Evolutionary conservation across 495 filamentous ascomycete genomes (phyloP), one percentile per base, ranked within the genome.

Genomic region (Parathielavia hyrcaniae): DNA sequence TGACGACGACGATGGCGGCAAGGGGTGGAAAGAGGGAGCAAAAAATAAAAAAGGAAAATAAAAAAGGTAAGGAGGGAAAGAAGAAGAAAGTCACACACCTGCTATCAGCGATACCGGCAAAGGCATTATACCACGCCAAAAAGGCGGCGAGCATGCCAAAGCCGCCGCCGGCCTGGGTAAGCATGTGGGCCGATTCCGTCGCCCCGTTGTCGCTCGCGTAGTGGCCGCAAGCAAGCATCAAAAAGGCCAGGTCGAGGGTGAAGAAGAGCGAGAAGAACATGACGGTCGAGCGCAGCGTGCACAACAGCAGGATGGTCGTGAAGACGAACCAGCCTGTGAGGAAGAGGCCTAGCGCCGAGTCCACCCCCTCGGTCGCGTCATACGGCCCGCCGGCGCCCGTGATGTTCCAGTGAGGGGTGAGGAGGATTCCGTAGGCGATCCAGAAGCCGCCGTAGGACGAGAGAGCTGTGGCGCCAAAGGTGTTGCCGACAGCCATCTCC

Each of bases 401-500:
- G 57, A 73, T 73, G 62, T 71, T 68, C 67, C 73, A 76, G 50
- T 62, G 49, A 1, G 90, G 89, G 30, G 92, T 96, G 64, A 96
- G 75, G 66, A 95, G 80, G 75, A 97, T 89, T 64, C 81, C 93
- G 69, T 88, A 91, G 30, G 90, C 81, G 65, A 98, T 78, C 93
- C 93, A 98, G 84, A 98, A 98, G 63, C 92, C 93, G 63, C 93
- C 93, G 72, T 92, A 98, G 7, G 93, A 97, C 11, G 91, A 93
- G 61, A 98, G 82, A 51, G 93, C 93, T 52, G 91, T 97, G 55
- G 91, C 93, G 85, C 90, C 93, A 60, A 98, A 98, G 43, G 93
- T 96, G 83, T 95, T 97, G 60, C 91, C 93, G 10, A 95, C 83
- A 55, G 92, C 93, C 90, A 96, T 96, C 82, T 97, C 93, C 93